Evolutionary conservation across 495 filamentous ascomycete species (phyloP), one percentile per base, ranked within the genome.

Genomic region (Penicillium bovifimosum): DNA sequence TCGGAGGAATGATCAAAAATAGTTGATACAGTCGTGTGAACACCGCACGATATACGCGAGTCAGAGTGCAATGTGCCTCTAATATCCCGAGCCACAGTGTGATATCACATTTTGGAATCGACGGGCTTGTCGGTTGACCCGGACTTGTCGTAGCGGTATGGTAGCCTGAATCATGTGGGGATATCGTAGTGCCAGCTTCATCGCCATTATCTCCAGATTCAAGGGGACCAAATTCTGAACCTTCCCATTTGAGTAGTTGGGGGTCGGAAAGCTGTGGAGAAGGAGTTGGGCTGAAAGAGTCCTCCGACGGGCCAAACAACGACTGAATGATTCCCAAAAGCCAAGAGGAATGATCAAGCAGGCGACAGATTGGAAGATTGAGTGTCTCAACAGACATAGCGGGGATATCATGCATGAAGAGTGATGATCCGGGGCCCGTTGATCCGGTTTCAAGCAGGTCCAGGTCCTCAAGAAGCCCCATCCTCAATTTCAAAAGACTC

Each of bases 1-100:
- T 26, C 1, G 56, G 62, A 6, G 62, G 50, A 7, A 58, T 18
- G 17, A 56, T 52, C 14, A 65, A 43, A 36, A 65, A 52, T 0
- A 55, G 17, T 24, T 58, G 62, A 31, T 63, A 63, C 5, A 65
- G 35, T 2, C 55, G 54, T 5, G 31, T 54, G 17, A 63, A 65
- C 9, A 61, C 34, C 6, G 50, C 47, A 17, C 50, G 56, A 42
- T 65, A 61, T 0, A 63, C 16, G 5, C 46, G 52, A 6, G 52
- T 17, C 1, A 65, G 52, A 39, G 58, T 51, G 38, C 41, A 50
- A 45, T 65, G 57, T 11, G 52, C 39, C n/a, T 58, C 43, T 2
- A 65, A 14, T 0, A 63, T 53, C 1, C 45, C 53, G 2, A 63
- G 41, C 28, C 50, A 52, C 0, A 47, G 42, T 9, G 54, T 41